Percentiles rank a stretch among this genome's conserved stretches.
phyloP scores from a whole-genome alignment of 768 basidiomycete species.

The Xanthoconium purpureum region DNA sequence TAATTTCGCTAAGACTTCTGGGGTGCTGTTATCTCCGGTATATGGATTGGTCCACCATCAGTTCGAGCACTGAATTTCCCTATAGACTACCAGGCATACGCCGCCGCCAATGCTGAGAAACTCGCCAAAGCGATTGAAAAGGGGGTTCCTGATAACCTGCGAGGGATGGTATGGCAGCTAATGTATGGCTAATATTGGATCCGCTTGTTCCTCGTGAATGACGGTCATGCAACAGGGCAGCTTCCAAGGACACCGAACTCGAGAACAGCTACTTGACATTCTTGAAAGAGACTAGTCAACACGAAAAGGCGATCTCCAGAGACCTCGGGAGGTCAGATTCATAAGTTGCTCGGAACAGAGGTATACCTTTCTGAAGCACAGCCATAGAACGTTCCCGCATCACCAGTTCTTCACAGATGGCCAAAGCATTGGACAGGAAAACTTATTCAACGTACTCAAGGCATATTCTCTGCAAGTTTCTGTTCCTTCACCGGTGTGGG shows the following conservation, averaged over 20 bases:
- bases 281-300: conserved; percentile 77
- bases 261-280: conserved; percentile 80
- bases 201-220: conserved; percentile 11
- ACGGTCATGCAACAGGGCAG: conserved; percentile 56
- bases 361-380: conserved; percentile 10
- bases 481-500: neutral
- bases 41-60: conserved; percentile 10
- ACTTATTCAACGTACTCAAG: conserved; percentile 95
- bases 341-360: neutral
- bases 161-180: conserved; percentile 96
- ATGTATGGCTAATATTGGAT: conserved; percentile 51
- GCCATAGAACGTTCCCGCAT: conserved; percentile 85
- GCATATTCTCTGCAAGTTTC: conserved; percentile 84
- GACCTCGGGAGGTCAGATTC: conserved; percentile 75
- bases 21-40: conserved; percentile 90
- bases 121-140: conserved; percentile 87
- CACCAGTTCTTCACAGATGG: conserved; percentile 95
- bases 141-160: conserved; percentile 83
- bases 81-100: conserved; percentile 85
- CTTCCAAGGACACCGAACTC: conserved; percentile 86
- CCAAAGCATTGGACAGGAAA: conserved; percentile 94
- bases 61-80: conserved; percentile 4
- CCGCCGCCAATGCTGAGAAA: conserved; percentile 70
- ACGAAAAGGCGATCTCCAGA: conserved; percentile 92
- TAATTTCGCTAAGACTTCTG: conserved; percentile 68